A percentile compares a stretch with the other conserved stretches of the same genome.
Conservation (phyloP, 805 yeast species). For the Starmerella scarabaei region DNA sequence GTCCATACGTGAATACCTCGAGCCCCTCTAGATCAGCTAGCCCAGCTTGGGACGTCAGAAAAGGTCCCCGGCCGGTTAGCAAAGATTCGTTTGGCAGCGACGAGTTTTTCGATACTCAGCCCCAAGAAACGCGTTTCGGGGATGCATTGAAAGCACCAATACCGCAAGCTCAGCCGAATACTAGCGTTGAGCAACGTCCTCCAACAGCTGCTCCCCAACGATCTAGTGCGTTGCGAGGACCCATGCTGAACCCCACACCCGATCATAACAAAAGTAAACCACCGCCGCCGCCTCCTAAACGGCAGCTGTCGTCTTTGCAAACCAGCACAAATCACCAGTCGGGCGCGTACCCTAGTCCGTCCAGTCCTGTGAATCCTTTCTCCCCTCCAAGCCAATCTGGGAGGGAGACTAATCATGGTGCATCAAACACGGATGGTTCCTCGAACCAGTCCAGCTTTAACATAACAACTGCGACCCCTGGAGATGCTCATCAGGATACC, state of each 20-base stretch:
- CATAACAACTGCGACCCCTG: neutral
- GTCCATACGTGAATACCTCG: slow-evolving; percentile 17
- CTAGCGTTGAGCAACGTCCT: neutral
- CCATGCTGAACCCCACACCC: too few species aligned
- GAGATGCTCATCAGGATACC: neutral
- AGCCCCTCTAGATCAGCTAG: neutral
- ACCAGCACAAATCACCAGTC: neutral
- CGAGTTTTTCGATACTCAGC: slow-evolving; percentile 14
- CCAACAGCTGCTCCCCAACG: neutral
- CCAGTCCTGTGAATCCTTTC: too few species aligned
- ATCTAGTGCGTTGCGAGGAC: too few species aligned
- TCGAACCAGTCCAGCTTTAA: neutral
- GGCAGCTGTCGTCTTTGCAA: neutral
- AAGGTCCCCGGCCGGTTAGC: slow-evolving; percentile 1
- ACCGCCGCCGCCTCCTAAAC: slow-evolving; percentile 2
- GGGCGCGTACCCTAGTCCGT: neutral
- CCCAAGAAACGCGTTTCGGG: neutral
- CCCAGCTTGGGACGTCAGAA: neutral
- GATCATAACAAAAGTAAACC: too few species aligned
- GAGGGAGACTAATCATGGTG: too few species aligned
- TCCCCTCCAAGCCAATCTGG: too few species aligned
- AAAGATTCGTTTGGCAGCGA: slow-evolving; percentile 11
- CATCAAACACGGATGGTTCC: neutral
- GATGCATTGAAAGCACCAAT: neutral
- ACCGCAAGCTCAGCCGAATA: neutral